Evolutionary conservation across 805 yeast genomes (phyloP).

Genomic region (Yamadazyma ubonensis): DNA sequence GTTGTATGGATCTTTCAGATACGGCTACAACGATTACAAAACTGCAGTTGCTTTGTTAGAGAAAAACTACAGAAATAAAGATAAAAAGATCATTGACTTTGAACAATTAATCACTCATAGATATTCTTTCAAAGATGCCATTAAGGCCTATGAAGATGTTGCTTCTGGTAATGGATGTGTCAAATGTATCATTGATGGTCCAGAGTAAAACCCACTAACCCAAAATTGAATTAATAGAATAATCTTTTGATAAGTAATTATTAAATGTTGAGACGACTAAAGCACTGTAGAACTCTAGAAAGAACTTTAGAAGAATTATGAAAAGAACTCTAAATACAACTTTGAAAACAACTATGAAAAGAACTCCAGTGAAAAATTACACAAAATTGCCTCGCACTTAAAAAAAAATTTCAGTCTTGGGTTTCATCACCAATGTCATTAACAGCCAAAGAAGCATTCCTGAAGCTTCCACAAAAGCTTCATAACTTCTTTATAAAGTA

Average conservation of each 20-base stretch:
- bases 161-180: conserved; percentile 66
- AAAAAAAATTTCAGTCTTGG: conserved; percentile 3
- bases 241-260: conserved; percentile 8
- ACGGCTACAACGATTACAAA: conserved; percentile 72
- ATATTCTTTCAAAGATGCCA: conserved; percentile 68
- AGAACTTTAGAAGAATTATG: no score
- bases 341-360: no score
- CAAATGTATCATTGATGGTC: conserved; percentile 82
- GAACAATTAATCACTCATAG: conserved; percentile 72
- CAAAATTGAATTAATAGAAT: conserved; percentile 3
- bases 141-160: conserved; percentile 72
- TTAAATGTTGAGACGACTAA: conserved; percentile 9
- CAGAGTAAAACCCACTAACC: conserved; percentile 36
- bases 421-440: conserved; percentile 22
- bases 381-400: neutral
- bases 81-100: conserved; percentile 52
- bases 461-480: conserved; percentile 65
- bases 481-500: conserved; percentile 74
- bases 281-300: neutral
- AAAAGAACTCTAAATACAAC: no score
- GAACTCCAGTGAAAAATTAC: neutral
- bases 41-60: conserved; percentile 68
- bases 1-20: conserved; percentile 77
- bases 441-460: conserved; percentile 46
- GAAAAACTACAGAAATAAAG: conserved; percentile 45